These are phyloP conservation scores for Spergularia marina DNA, from an alignment of 148 eudicot genomes.

Conservation along the genomic window DNA sequence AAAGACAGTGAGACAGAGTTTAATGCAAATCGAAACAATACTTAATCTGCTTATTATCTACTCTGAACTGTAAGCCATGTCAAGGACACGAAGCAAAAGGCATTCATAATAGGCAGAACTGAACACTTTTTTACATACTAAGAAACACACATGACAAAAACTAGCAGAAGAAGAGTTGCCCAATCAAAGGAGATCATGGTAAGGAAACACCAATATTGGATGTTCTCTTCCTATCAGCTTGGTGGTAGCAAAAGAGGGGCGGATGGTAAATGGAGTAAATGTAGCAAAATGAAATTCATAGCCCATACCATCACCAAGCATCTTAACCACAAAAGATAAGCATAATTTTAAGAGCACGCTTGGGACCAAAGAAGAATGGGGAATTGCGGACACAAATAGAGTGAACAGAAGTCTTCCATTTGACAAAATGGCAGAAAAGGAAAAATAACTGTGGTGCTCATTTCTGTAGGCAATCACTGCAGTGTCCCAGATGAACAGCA, in stretches of 20 bases:
- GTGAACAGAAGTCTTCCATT: too few species aligned
- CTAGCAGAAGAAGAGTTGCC: background rate
- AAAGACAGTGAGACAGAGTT: constrained; percentile 15
- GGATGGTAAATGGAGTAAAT: too few species aligned
- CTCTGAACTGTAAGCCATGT: background rate
- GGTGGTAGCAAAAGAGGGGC: background rate
- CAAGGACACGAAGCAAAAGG: background rate
- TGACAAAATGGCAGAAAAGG: too few species aligned
- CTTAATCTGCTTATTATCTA: background rate
- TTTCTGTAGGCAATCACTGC: too few species aligned
- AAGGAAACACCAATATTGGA: background rate
- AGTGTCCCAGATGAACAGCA: too few species aligned
- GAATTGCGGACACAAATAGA: too few species aligned
- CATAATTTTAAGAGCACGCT: too few species aligned
- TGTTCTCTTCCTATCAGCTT: background rate
- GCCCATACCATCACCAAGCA: too few species aligned
- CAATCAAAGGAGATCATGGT: background rate
- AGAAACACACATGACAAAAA: background rate
- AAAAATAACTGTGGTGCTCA: too few species aligned
- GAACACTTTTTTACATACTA: background rate
- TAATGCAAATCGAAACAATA: constrained; percentile 8
- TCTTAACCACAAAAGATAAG: too few species aligned
- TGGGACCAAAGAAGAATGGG: too few species aligned
- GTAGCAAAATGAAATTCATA: too few species aligned
- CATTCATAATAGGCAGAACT: background rate